phyloP scores from a whole-genome alignment of 169 alveolate species.

The Eimeria praecox region DNA sequence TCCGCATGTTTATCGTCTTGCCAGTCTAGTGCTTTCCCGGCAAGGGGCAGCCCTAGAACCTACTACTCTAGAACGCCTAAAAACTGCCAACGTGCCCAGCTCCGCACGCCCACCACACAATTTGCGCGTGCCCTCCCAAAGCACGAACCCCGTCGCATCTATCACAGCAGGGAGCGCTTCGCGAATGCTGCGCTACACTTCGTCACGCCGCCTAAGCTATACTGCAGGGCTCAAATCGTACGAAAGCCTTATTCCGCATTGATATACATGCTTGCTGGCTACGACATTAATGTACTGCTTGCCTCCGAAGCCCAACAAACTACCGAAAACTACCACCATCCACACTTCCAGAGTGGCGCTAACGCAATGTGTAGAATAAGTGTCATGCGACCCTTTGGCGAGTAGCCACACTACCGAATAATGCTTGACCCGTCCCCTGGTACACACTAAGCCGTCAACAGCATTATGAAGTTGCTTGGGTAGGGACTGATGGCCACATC shows the following conservation, averaged over 20 bases:
- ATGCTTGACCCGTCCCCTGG: neutral
- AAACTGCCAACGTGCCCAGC: neutral
- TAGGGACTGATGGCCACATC: conserved; percentile 40
- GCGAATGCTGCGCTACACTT: too few relatives aligned
- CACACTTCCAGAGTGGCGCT: neutral
- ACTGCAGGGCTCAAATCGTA: neutral
- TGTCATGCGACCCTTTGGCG: neutral
- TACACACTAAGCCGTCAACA: neutral
- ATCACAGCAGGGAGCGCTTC: too few relatives aligned
- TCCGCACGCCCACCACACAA: neutral
- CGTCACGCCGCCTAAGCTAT: neutral
- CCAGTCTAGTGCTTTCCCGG: neutral
- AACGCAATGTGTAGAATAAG: neutral
- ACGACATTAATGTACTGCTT: neutral
- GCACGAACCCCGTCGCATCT: neutral
- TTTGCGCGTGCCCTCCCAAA: neutral
- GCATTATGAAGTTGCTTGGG: neutral
- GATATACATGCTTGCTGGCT: neutral
- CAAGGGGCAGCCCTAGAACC: neutral
- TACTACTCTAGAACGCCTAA: neutral
- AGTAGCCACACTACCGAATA: neutral
- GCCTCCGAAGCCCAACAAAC: neutral
- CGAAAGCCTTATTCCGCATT: neutral
- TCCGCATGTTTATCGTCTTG: neutral
- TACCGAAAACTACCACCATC: neutral